phyloP scores from a whole-genome alignment of 2,329 filamentous ascomycete species.

The Tolypocladium cylindrosporum region DNA sequence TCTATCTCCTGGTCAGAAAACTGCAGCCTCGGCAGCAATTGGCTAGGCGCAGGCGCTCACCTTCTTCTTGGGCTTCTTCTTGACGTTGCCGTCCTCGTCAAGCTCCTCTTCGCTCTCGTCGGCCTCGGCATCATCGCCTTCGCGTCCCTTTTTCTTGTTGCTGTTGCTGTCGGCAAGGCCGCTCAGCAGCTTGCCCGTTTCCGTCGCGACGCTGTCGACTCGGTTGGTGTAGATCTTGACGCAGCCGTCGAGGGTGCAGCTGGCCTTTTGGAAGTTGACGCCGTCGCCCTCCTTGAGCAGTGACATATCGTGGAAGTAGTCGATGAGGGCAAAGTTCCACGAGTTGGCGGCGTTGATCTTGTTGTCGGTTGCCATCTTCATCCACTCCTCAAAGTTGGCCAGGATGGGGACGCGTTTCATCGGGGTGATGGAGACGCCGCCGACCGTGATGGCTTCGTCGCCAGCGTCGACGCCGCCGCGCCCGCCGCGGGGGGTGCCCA shows the following conservation, averaged over 20 bases:
- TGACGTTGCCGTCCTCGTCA: slow-evolving; percentile 49
- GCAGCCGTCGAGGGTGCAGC: slow-evolving; percentile 92
- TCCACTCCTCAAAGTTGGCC: slow-evolving; percentile 99
- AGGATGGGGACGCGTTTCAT: slow-evolving; percentile 94
- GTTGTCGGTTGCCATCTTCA: slow-evolving; percentile 99
- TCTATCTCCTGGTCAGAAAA: slow-evolving; percentile 21
- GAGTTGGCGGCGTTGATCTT: slow-evolving; percentile 97
- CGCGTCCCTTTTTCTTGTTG: slow-evolving; percentile 61
- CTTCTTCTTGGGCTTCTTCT: slow-evolving; percentile 65
- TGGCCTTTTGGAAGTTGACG: slow-evolving; percentile 97
- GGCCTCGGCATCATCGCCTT: slow-evolving; percentile 55
- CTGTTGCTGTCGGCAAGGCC: slow-evolving; percentile 82
- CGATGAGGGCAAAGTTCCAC: slow-evolving; percentile 99
- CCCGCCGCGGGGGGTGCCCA: slow-evolving; percentile 38
- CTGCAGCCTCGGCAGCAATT: not conserved
- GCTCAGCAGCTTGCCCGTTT: slow-evolving; percentile 90
- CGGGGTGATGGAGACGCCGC: slow-evolving; percentile 72
- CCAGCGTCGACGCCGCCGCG: slow-evolving; percentile 30
- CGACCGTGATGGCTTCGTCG: slow-evolving; percentile 54
- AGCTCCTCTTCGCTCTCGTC: slow-evolving; percentile 56
- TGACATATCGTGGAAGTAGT: slow-evolving; percentile 99
- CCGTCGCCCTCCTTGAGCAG: slow-evolving; percentile 90
- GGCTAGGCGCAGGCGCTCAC: slow-evolving; percentile 29
- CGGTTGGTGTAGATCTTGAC: slow-evolving; percentile 99
- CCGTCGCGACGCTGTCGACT: slow-evolving; percentile 95